Base-by-base conservation (phyloP, 2,329 filamentous ascomycete species). In the Beauveria pseudobassiana region DNA sequence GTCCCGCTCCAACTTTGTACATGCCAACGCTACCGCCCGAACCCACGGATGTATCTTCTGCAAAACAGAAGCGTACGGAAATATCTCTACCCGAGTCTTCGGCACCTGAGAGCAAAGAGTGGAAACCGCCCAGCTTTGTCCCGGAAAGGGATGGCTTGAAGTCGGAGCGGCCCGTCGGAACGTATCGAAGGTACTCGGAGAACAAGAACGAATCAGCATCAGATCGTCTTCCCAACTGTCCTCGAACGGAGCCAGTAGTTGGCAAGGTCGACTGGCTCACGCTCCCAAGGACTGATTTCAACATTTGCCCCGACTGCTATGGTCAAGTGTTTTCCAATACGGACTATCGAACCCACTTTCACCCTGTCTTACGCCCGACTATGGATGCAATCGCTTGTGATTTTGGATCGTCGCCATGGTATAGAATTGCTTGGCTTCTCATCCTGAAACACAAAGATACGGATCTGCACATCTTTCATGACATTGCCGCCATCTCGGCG, bases 261-360 rank as follows among this genome's bases (percentile, higher is more conserved):
- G 86, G 87, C 1, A 82, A 87, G 64, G 79, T 87, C 64, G 91
- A 95, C 69, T 97, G 93, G 90, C 86, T 92, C 64, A 93, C 88
- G 0, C 78, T 97, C 5, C 84, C 85, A 4, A 84, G 85, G 16
- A 83, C 87, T 64, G 82, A 86, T 14, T 89, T 97, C 67, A 85
- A 90, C 64, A 88, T 97, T 51, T 97, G 93, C 68, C 90, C 91
- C 0, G 84, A 83, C 14, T 98, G 93, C 75, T 91, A 90, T 71
- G 79, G 82, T 3, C 80, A 81, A 6, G 83, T 91, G 9, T 91
- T 93, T 66, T 81, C 80, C 16, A 78, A 83, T 26, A 89, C 90
- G 0, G 79, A 83, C 22, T 96, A 90, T 70, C 80, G 85, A 2
- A 79, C 83, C 18, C 78, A 85, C 40, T 91, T 96, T 68, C 71